Evolutionary conservation across 768 basidiomycete species (phyloP), one percentile per base, ranked within the genome.

Genomic region (Boletus vermiculosoides): DNA sequence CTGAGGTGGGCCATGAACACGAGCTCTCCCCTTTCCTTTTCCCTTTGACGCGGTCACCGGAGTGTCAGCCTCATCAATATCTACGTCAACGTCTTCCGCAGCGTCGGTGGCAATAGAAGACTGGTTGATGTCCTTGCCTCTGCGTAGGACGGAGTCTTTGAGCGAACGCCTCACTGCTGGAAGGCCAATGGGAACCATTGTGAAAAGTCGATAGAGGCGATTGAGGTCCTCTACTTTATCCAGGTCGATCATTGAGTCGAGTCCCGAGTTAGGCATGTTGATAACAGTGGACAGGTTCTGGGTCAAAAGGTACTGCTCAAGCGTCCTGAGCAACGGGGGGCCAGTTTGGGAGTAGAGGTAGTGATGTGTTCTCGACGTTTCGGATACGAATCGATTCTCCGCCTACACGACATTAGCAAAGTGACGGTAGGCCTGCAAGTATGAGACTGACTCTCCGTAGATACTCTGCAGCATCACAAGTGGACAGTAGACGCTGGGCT

Each of bases 201-300:
- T 73, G 69, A 85, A 95, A 16, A 99, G 78, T 4, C 82, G 79
- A 74, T 90, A 97, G 42, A 99, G 70, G 5, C 94, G 84, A 11
- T 80, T 78, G 20, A 98, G 78, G 62, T 94, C 93, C 13, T 85
- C 81, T 16, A 82, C 72, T 68, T 87, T 90, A 67, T 91, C 84
- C 30, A 80, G 74, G 67, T 98, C 91, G 44, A 98, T 79, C 92
- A 98, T 94, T 18, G 76, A 76, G 61, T 94, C 86, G 46, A 98
- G 73, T 10, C 97, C 97, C 6, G 94, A 93, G 61, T 86, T 84
- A 1, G 84, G 80, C 83, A 92, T 90, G 33, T 78, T 78, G 55
- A 98, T 84, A 51, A 97, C 80, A 6, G 81, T 76, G n/a, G 74
- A 66, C 18, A 98, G 74, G 71, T 98, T 91, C 8, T 88, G 80